Base-by-base conservation (phyloP, 495 filamentous ascomycete species). In the Hyaloscypha hepaticicola region DNA sequence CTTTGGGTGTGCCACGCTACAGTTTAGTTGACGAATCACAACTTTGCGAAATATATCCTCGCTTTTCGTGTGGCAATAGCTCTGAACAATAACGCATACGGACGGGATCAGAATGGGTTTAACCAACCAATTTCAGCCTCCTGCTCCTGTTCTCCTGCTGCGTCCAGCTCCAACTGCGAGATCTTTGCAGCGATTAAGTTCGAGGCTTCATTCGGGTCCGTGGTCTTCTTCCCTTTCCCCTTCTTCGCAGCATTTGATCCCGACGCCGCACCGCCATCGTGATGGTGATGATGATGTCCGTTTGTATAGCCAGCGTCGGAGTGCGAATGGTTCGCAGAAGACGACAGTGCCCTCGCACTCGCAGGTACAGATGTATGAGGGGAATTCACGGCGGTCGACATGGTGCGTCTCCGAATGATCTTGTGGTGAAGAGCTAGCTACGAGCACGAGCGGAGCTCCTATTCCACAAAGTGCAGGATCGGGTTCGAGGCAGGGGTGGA, bases 51-150 rank as follows among this genome's bases (percentile, higher is more conserved):
- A 16, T 45, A 45, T 45, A 19, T 19, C 38, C 38, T 45, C 4
- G 38, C 38, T 16, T 45, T 11, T 16, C 7, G 38, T 45, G 38
- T 45, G 38, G 38, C 38, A 45, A 45, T 4, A 9, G 16, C 38
- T 19, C 38, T 45, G 11, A 45, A 45, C 38, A 16, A 45, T 45
- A 16, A 4, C 38, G 38, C 38, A 45, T 19, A 45, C 19, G 38
- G 38, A 45, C 11, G 38, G 38, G 38, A 45, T 45, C 38, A 14
- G 19, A 19, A 45, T 16, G 38, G 38, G 38, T 45, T 33, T 19
- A 62, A 93, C 93, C 73, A 82, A 97, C 93, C 95, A 75, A 99
- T 97, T 79, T 97, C 95, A 63, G 86, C 87, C 74, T 97, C 93
- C 76, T 97, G 91, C 66, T 97, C 93, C 78, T 95, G 96, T 69